Evolutionary conservation across 192 early-diverging fungal genomes (phyloP), one percentile per base, ranked within the genome.

Genomic region (Podila horticola): DNA sequence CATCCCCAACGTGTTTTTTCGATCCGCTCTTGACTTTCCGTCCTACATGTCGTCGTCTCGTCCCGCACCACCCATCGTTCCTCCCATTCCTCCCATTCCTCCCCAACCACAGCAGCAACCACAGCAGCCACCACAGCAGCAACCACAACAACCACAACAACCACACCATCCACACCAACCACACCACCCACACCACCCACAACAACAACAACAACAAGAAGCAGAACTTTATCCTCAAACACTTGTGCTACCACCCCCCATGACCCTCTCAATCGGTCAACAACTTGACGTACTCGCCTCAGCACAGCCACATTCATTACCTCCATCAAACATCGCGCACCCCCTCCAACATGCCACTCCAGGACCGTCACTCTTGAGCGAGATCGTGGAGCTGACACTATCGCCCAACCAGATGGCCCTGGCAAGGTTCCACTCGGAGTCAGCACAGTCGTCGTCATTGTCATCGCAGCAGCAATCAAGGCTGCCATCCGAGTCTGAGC

Each of bases 1-100:
- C 12, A 48, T 75, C 4, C 51, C 61, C 4, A 75, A 75, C 49
- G 64, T 75, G 7, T 64, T 31, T 33, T 64, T 65, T 51, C 58
- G 20, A n/a, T 22, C 30, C 9, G 24, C 62, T 2, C 19, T 55
- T 7, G 50, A 45, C 13, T 26, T 45, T 41, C 62, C 52, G 11
- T 58, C 71, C 15, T 26, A 50, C 28, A 2, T 33, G 24, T 49
- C 71, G 3, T 33, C 62, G 0, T 19, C 63, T 33, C 51, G 36
- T 24, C 38, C 71, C 41, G 11, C 41, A 5, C 24, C 51, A 28
- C 30, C 71, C 8, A 3, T 62, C 20, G 11, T 34, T 31, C 12
- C 64, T 29, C 34, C 28, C 13, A n/a, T 31, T 31, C 63, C 36
- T 24, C 17, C 19, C 22, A n/a, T 31, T 31, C 63, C 36, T 24